phyloP scores from a whole-genome alignment of 2,329 filamentous ascomycete species.

The Pseudogymnoascus sp. region DNA sequence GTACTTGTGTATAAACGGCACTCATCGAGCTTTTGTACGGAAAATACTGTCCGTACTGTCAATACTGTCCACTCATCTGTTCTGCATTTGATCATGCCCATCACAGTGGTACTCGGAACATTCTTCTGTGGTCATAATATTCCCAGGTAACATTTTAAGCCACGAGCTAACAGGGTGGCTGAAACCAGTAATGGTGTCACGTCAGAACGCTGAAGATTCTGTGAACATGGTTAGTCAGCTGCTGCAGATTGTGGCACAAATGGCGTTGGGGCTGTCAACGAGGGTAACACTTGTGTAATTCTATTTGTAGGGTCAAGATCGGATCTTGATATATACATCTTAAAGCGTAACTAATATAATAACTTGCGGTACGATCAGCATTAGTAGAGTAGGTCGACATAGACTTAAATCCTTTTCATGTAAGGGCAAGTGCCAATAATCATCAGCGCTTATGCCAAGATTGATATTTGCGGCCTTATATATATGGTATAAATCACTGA shows the following conservation, averaged over 20 bases:
- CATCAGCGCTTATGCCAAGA: neutral
- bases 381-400: neutral
- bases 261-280: neutral
- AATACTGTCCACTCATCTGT: neutral
- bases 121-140: neutral
- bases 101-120: neutral
- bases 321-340: neutral
- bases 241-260: neutral
- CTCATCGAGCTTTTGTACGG: neutral
- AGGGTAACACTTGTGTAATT: neutral
- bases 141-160: neutral
- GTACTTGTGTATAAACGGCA: neutral
- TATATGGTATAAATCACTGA: too few species aligned
- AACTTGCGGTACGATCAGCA: neutral
- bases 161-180: constrained; percentile 3
- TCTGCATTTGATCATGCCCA: neutral
- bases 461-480: neutral
- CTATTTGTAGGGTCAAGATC: neutral
- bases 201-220: neutral
- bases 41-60: neutral
- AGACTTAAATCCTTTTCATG: neutral
- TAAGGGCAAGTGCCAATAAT: neutral
- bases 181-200: neutral
- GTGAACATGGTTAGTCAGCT: neutral
- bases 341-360: neutral